A percentile compares a stretch with the other conserved stretches of the same genome.
phyloP scores from a whole-genome alignment of 306 rosid species.

The Cicer arietinum region DNA sequence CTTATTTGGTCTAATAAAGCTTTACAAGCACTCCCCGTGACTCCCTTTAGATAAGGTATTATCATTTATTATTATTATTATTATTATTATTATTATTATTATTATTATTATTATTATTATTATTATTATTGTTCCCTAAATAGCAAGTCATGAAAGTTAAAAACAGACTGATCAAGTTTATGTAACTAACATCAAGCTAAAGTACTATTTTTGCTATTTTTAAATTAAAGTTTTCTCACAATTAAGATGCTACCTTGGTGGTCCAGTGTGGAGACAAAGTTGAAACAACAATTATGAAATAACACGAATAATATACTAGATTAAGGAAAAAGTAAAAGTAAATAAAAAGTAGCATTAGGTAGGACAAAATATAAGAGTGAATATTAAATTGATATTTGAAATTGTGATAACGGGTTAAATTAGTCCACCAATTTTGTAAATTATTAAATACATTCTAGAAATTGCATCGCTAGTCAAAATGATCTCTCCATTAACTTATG shows the following conservation, averaged over 20 bases:
- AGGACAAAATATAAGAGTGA: neutral
- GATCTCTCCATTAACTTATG: neutral
- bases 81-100: too few species aligned
- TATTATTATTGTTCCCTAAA: neutral
- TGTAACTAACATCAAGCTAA: constrained; percentile 11
- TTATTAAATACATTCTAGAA: neutral
- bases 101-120: too few species aligned
- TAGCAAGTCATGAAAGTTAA: constrained; percentile 21
- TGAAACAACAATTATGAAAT: constrained; percentile 34
- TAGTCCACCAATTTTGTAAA: too few species aligned
- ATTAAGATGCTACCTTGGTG: constrained; percentile 8
- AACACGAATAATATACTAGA: constrained; percentile 23
- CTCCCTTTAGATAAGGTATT: too few species aligned
- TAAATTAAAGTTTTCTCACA: constrained; percentile 13
- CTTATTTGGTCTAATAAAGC: neutral
- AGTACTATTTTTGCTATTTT: neutral
- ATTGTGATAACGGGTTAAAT: neutral
- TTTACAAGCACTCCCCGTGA: neutral
- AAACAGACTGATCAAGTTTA: constrained; percentile 6
- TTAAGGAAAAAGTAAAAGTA: constrained; percentile 49
- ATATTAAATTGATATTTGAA: neutral
- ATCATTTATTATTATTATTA: too few species aligned
- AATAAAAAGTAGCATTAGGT: constrained; percentile 42
- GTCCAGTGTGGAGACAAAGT: constrained; percentile 31
- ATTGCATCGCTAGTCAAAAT: neutral